Conservation (phyloP, 176 grass and related monocot species). For the Carex myosuroides region DNA sequence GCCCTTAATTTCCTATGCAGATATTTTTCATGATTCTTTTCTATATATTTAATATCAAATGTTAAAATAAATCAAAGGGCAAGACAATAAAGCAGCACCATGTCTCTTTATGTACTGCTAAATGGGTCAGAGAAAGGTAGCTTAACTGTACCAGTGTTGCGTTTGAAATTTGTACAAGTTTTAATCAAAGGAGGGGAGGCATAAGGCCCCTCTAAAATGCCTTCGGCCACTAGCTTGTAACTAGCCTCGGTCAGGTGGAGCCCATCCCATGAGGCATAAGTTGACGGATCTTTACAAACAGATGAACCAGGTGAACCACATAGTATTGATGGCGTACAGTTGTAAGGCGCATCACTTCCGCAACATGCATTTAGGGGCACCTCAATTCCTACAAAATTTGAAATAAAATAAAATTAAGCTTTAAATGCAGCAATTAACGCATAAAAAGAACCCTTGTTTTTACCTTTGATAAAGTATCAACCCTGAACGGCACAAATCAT, state of each 20-base stretch:
- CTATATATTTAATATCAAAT: slow-evolving; percentile 12
- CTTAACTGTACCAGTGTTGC: not conserved
- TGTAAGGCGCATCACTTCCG: slow-evolving; percentile 53
- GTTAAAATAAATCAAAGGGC: not conserved
- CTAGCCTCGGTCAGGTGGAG: slow-evolving; percentile 74
- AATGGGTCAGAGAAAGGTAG: slow-evolving; percentile 15
- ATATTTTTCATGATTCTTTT: not conserved
- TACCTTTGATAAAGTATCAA: not conserved
- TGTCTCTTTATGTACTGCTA: slow-evolving; percentile 9
- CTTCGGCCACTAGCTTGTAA: slow-evolving; percentile 67
- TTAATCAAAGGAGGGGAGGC: slow-evolving; percentile 59
- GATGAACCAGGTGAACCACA: slow-evolving; percentile 56
- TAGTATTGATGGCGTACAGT: slow-evolving; percentile 55
- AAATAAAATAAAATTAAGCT: not conserved
- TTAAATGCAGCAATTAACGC: not conserved
- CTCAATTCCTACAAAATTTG: slow-evolving; percentile 49
- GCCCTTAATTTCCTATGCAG: slow-evolving; percentile 11
- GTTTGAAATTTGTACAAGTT: slow-evolving; percentile 34
- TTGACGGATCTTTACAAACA: slow-evolving; percentile 55
- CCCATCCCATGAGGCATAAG: slow-evolving; percentile 81
- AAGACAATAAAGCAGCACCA: not conserved
- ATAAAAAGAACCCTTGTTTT: not conserved
- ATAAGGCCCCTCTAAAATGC: slow-evolving; percentile 54
- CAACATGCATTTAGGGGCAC: slow-evolving; percentile 66
- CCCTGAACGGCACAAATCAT: not conserved